Conservation (phyloP, 148 eudicot species). For the Rhododendron williamsianum region DNA sequence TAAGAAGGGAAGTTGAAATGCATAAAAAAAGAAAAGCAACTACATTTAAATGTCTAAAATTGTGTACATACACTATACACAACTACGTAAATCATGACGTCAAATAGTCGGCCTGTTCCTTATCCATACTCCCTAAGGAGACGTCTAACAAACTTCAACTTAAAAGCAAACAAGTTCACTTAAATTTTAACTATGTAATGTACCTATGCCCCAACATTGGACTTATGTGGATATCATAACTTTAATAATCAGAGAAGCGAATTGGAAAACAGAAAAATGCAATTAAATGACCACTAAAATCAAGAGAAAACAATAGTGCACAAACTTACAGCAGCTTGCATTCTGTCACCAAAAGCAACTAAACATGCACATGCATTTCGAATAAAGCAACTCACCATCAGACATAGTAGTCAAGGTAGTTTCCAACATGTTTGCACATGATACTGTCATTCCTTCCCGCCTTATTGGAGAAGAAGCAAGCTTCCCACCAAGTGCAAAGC, state of each 20-base stretch:
- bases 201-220: not conserved
- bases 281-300: not conserved
- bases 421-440: slow-evolving; percentile 58
- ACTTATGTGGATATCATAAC: not conserved
- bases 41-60: not conserved
- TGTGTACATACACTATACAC: not conserved
- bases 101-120: not conserved
- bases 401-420: slow-evolving; percentile 36
- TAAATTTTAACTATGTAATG: not conserved
- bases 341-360: not conserved
- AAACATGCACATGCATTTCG: not conserved
- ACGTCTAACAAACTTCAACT: not conserved
- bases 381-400: slow-evolving; percentile 39
- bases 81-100: not conserved
- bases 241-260: not conserved
- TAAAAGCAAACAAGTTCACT: not conserved
- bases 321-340: not conserved
- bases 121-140: not conserved
- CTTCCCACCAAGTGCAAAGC: slow-evolving; percentile 28
- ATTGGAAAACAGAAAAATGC: not conserved
- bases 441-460: slow-evolving; percentile 28
- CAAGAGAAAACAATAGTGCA: not conserved
- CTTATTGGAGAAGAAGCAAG: slow-evolving; percentile 33
- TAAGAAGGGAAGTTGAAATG: slow-evolving; percentile 1
- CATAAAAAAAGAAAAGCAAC: not conserved